phyloP scores from a whole-genome alignment of 192 early-diverging fungal genomes.

The Coemansia sp. region DNA sequence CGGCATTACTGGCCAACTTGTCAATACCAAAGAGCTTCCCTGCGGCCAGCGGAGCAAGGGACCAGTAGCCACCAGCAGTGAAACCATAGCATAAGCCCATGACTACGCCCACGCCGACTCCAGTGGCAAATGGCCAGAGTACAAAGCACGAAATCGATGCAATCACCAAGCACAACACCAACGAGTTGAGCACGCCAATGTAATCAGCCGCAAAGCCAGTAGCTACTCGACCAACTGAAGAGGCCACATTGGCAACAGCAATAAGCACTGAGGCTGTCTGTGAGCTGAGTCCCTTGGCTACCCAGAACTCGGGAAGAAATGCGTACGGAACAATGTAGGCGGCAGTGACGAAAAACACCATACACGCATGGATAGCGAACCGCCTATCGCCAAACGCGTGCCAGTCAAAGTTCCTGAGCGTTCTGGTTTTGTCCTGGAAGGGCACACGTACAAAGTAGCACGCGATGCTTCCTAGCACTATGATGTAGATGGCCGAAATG shows the following conservation, averaged over 20 bases:
- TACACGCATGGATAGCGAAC: slow-evolving; percentile 37
- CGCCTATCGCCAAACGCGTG: slow-evolving; percentile 30
- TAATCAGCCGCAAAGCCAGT: slow-evolving; percentile 40
- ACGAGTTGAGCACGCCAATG: slow-evolving; percentile 45
- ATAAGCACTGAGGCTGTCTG: slow-evolving; percentile 45
- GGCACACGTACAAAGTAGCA: slow-evolving; percentile 42
- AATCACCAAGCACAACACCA: slow-evolving; percentile 24
- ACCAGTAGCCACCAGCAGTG: slow-evolving; percentile 47
- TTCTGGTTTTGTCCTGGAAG: slow-evolving; percentile 23
- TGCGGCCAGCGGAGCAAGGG: slow-evolving; percentile 42
- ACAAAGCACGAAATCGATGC: slow-evolving; percentile 26
- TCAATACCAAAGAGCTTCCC: slow-evolving; percentile 46
- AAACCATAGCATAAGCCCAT: slow-evolving; percentile 42
- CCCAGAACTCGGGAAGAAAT: slow-evolving; percentile 47
- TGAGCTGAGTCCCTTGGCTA: slow-evolving; percentile 32
- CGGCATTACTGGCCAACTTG: slow-evolving; percentile 42
- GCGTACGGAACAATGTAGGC: slow-evolving; percentile 51
- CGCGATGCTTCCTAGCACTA: slow-evolving; percentile 44
- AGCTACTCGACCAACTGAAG: slow-evolving; percentile 39
- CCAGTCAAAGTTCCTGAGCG: slow-evolving; percentile 44
- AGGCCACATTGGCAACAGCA: slow-evolving; percentile 47
- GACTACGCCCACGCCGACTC: slow-evolving; percentile 35
- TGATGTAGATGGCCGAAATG: slow-evolving; percentile 50
- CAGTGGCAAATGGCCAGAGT: slow-evolving; percentile 50
- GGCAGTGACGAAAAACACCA: slow-evolving; percentile 50